Evolutionary conservation across 495 filamentous ascomycete genomes (phyloP).

Genomic region (Penicillium salamii): DNA sequence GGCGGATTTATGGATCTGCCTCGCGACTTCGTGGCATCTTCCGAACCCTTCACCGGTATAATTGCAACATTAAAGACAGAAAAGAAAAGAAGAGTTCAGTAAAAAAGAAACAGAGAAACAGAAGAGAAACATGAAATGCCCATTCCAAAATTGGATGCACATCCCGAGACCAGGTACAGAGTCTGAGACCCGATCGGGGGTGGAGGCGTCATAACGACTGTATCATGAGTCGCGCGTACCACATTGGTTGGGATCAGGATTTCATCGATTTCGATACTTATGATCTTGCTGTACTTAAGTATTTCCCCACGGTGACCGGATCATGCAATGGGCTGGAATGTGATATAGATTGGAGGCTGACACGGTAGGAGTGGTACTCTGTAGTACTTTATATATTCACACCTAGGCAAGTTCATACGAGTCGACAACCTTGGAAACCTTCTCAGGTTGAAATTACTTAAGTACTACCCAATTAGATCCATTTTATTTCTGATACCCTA

Average conservation of each 20-base stretch:
- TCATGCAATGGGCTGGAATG: conserved; percentile 2
- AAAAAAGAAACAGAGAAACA: not conserved
- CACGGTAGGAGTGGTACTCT: too few relatives aligned
- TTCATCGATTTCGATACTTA: too few relatives aligned
- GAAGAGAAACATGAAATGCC: not conserved
- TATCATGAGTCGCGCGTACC: conserved; percentile 14
- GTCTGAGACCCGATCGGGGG: conserved; percentile 6
- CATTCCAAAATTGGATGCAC: not conserved
- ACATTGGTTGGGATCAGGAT: not conserved
- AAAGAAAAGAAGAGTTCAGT: not conserved
- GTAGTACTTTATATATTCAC: too few relatives aligned
- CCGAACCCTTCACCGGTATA: not conserved
- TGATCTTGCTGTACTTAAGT: not conserved
- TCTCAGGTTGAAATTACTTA: too few relatives aligned
- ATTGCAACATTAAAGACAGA: too few relatives aligned
- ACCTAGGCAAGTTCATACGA: too few relatives aligned
- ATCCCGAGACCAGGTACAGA: conserved; percentile 2
- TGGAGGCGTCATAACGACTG: conserved; percentile 11
- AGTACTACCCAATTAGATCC: too few relatives aligned
- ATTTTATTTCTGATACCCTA: too few relatives aligned
- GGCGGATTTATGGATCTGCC: conserved; percentile 2
- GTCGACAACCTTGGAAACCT: too few relatives aligned
- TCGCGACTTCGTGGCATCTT: conserved; percentile 2
- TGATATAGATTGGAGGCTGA: conserved; percentile 5
- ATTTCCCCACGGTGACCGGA: not conserved